Conservation (phyloP, 108 stramenopile genomes). For the Nitzschia sp. region DNA sequence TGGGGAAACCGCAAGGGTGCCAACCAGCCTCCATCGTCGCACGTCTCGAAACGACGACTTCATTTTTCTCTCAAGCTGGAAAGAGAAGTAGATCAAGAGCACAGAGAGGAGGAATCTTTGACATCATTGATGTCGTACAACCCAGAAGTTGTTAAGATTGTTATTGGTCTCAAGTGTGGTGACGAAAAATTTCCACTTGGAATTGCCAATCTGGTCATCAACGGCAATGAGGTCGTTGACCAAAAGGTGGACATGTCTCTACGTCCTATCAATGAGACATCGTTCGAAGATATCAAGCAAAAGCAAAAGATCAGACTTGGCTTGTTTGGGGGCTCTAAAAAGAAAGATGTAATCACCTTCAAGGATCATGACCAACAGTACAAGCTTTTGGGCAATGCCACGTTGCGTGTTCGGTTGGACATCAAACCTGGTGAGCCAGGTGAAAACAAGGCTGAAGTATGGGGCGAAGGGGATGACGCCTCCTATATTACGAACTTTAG, state of each 20-base stretch:
- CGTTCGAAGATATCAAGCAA: not conserved
- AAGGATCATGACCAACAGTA: conserved; percentile 16
- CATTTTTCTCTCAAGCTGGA: conserved; percentile 30
- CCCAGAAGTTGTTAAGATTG: conserved; percentile 38
- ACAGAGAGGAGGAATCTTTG: conserved; percentile 9
- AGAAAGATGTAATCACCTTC: conserved; percentile 11
- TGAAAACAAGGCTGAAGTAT: conserved; percentile 10
- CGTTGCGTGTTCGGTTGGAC: conserved; percentile 24
- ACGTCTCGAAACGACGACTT: conserved; percentile 5
- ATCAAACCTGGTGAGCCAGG: conserved; percentile 13
- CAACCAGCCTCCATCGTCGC: not conserved
- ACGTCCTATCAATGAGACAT: conserved; percentile 7
- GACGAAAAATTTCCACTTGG: conserved; percentile 28
- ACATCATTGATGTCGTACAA: not conserved
- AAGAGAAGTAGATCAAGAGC: conserved; percentile 13
- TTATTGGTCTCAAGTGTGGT: conserved; percentile 40
- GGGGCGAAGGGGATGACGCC: conserved; percentile 24
- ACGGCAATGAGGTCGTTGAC: conserved; percentile 17
- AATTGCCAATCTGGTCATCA: conserved; percentile 32
- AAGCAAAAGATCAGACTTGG: conserved; percentile 12
- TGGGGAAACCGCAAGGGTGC: conserved; percentile 24
- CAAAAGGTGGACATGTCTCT: conserved; percentile 27
- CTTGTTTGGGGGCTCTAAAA: conserved; percentile 20
- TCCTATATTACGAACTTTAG: conserved; percentile 25
- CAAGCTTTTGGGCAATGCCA: conserved; percentile 19